These are phyloP conservation scores for Adansonia madagascariensis DNA, from an alignment of 441 rosid species.

Conservation along the genomic window DNA sequence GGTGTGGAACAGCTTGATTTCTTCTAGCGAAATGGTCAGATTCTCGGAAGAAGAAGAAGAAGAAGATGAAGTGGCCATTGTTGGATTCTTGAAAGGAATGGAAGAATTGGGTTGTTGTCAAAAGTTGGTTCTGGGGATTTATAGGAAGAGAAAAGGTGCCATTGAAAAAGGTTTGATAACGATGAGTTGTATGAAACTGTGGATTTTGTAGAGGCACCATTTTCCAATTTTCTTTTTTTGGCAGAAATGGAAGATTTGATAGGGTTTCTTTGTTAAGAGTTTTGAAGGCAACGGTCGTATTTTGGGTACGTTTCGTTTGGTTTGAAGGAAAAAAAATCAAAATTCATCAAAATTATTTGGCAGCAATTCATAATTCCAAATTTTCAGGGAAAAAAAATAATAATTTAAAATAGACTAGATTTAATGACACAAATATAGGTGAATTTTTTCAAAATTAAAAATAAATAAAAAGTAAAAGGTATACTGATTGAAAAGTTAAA, in stretches of 20 bases:
- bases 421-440: too few relatives aligned
- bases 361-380: too few relatives aligned
- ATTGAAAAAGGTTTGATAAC: not conserved
- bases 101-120: not conserved
- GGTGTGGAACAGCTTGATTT: slow-evolving; percentile 54
- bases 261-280: slow-evolving; percentile 5
- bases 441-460: too few relatives aligned
- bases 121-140: not conserved
- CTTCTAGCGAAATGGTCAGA: slow-evolving; percentile 32
- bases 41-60: not conserved
- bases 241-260: slow-evolving; percentile 13
- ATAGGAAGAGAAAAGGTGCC: not conserved
- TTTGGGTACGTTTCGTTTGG: not conserved
- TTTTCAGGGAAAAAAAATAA: too few relatives aligned
- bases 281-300: not conserved
- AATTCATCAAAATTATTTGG: slow-evolving; percentile 11
- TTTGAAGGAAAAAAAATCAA: not conserved
- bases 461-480: too few relatives aligned
- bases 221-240: not conserved
- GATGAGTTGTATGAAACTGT: not conserved
- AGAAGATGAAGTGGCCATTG: not conserved
- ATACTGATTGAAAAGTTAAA: too few relatives aligned
- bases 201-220: slow-evolving; percentile 1
- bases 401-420: too few relatives aligned
- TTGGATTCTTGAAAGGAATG: not conserved